Evolutionary conservation across 345 rosid genomes (phyloP).

Genomic region (Alliaria petiolata): DNA sequence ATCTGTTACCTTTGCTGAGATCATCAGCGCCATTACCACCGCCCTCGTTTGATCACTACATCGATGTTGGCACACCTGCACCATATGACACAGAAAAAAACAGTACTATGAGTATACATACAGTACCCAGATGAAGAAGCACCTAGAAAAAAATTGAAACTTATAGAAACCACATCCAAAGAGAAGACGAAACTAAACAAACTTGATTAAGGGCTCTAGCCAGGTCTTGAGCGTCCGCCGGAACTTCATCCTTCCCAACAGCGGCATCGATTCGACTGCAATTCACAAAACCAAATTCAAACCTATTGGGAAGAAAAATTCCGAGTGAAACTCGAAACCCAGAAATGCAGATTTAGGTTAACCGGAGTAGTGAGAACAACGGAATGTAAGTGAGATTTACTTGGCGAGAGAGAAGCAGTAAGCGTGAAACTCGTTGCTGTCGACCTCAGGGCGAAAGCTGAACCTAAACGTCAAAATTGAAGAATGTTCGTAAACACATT

Average conservation of each 20-base stretch:
- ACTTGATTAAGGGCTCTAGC: constrained; percentile 51
- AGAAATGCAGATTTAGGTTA: background rate
- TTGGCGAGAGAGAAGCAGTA: constrained; percentile 58
- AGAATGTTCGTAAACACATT: background rate
- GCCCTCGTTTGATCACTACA: constrained; percentile 40
- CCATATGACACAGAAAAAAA: constrained; percentile 11
- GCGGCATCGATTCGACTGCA: constrained; percentile 77
- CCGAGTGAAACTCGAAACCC: background rate
- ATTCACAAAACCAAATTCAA: background rate
- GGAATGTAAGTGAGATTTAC: constrained; percentile 23
- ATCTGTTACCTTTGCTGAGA: constrained; percentile 76
- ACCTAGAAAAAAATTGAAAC: background rate
- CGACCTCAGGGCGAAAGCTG: background rate
- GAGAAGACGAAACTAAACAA: background rate
- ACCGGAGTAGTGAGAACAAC: background rate
- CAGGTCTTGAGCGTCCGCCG: constrained; percentile 39
- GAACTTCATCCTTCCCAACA: constrained; percentile 58
- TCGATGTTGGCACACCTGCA: constrained; percentile 48
- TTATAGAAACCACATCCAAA: background rate
- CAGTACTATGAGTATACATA: background rate
- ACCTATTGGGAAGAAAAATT: background rate
- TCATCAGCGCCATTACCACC: constrained; percentile 68
- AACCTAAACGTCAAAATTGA: constrained; percentile 6
- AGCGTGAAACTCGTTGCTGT: constrained; percentile 5
- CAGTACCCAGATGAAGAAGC: background rate